Conservation (phyloP, 1,139 yeast genomes). For the Yamadazyma buinensis region DNA sequence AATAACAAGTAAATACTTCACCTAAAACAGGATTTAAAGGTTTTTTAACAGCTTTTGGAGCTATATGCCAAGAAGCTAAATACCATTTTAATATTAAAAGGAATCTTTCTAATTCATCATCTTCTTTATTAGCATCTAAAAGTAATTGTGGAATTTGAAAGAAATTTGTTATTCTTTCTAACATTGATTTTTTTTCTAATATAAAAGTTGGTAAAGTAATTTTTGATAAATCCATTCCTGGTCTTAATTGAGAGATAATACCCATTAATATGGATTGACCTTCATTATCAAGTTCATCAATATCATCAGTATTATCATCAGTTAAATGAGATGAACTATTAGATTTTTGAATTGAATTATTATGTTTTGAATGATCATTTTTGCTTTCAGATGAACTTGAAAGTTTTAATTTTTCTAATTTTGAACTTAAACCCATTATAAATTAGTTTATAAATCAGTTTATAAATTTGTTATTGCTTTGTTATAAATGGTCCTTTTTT, state of each 20-base stretch:
- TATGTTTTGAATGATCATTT: conserved; percentile 1
- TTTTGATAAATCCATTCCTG: conserved; percentile 85
- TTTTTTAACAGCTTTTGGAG: conserved; percentile 96
- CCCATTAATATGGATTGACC: conserved; percentile 84
- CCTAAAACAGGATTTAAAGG: conserved; percentile 95
- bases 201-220: conserved; percentile 95
- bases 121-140: conserved; percentile 59
- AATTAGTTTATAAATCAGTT: no score
- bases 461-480: no score
- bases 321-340: no score
- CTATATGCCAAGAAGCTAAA: conserved; percentile 94
- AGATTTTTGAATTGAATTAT: background rate
- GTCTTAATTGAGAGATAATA: conserved; percentile 85
- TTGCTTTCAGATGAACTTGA: background rate
- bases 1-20: conserved; percentile 83
- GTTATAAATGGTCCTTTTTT: no score
- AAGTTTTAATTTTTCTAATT: conserved; percentile 29
- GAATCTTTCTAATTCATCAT: conserved; percentile 66
- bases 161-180: conserved; percentile 90
- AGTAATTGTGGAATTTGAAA: conserved; percentile 78
- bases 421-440: conserved; percentile 40
- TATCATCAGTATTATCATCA: conserved; percentile 36
- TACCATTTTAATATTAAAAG: conserved; percentile 80
- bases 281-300: conserved; percentile 88
- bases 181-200: conserved; percentile 91